Percentiles rank a stretch among this genome's conserved stretches.
Evolutionary conservation across 2,329 filamentous ascomycete genomes (phyloP).

Genomic region (Fusarium brevicatenulatum): DNA sequence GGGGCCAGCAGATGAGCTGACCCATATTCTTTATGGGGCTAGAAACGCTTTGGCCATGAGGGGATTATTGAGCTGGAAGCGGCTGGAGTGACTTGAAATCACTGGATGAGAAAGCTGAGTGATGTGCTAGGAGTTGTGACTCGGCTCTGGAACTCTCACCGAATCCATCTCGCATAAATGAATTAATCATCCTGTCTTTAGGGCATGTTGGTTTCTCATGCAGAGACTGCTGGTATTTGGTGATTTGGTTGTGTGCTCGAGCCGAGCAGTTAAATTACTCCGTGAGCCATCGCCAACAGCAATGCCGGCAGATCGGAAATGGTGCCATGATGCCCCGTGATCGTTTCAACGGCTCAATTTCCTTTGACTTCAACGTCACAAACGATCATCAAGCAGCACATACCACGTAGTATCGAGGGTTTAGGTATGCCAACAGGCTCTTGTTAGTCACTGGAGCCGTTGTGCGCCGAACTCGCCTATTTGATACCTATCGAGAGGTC

Average conservation of each 20-base stretch:
- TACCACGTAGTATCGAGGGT: conserved; percentile 16
- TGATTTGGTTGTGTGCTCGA: background rate
- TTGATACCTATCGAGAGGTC: conserved; percentile 6
- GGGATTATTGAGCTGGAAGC: conserved; percentile 21
- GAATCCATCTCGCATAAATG: conserved; percentile 18
- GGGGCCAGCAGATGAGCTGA: conserved; percentile 27
- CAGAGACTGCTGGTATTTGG: background rate
- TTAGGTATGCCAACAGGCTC: background rate
- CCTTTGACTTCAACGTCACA: conserved; percentile 15
- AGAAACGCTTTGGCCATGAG: conserved; percentile 34
- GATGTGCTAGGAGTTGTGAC: background rate
- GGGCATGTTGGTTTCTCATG: background rate
- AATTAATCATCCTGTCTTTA: background rate
- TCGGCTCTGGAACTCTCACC: background rate
- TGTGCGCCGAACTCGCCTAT: conserved; percentile 34
- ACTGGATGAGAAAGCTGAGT: background rate
- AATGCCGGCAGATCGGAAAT: conserved; percentile 17
- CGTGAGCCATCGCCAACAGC: background rate
- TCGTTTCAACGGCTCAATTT: conserved; percentile 28
- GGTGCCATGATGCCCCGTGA: conserved; percentile 31
- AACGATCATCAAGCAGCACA: conserved; percentile 13
- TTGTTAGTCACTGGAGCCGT: conserved; percentile 3
- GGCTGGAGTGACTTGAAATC: background rate
- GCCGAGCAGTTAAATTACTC: background rate
- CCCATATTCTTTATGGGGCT: conserved; percentile 9